These are phyloP conservation scores for Mangifera indica DNA, from an alignment of 345 rosid species.

Conservation along the genomic window DNA sequence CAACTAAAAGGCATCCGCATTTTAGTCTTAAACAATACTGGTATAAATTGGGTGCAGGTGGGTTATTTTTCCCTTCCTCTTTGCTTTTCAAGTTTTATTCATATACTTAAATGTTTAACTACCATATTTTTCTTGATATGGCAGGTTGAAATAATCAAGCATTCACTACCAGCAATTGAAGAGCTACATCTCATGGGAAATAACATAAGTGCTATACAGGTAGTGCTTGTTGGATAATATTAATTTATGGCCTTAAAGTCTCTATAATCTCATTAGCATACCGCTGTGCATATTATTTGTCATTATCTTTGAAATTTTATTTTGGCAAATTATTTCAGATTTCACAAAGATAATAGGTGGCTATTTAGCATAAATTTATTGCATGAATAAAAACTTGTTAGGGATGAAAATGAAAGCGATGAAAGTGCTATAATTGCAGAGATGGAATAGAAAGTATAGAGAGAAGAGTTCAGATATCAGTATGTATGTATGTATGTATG, in stretches of 20 bases:
- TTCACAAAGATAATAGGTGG: background rate
- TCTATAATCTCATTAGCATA: background rate
- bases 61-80: slow-evolving; percentile 2
- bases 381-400: no score
- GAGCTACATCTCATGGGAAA: slow-evolving; percentile 94
- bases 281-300: background rate
- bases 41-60: slow-evolving; percentile 79
- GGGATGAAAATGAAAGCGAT: no score
- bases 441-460: no score
- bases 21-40: slow-evolving; percentile 71
- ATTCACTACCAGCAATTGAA: slow-evolving; percentile 66
- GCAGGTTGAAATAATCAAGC: slow-evolving; percentile 73
- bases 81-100: background rate
- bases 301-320: background rate
- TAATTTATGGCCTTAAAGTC: slow-evolving; percentile 8
- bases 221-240: slow-evolving; percentile 25
- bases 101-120: slow-evolving; percentile 8
- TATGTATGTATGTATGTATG: no score
- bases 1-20: slow-evolving; percentile 55
- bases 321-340: background rate
- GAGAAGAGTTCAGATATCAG: no score
- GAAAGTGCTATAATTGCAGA: no score
- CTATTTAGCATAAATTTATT: background rate
- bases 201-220: slow-evolving; percentile 54
- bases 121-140: slow-evolving; percentile 10